Base-by-base conservation (phyloP, 2,329 filamentous ascomycete genomes). In the Microcyclosporella mali region DNA sequence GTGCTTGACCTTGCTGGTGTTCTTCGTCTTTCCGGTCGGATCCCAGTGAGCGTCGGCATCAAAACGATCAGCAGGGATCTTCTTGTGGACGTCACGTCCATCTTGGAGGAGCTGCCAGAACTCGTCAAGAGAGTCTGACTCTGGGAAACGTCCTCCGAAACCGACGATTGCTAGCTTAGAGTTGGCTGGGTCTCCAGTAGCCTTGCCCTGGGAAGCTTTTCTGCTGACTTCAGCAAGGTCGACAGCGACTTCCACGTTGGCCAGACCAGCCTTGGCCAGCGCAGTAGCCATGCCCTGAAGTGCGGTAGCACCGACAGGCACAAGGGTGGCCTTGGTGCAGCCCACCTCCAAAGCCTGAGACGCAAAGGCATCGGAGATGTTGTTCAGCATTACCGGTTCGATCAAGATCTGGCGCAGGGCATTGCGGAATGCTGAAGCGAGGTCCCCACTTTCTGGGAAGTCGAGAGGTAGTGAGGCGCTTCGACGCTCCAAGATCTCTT, bases 21-120 rank as follows among this genome's bases (percentile, higher is more conserved):
- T 67, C n/a, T 56, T 54, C 1, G 30, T 47, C 33, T 63, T 62
- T 1, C 62, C 62, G 1, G 55, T 57, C 2, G 61, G 52, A 43
- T 69, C 63, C 19, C 74, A 70, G 4, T 69, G 64, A 0, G 56
- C 53, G 2, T 60, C 42, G 1, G 58, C 30, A 40, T 69, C 58
- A 40, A 64, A 70, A 6, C 52, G 50, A 15, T 45, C 37, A 1
- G 41, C 46, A 8, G 54, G 54, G 4, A 55, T 46, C 19, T 44
- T 29, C 27, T 47, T 46, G 29, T 42, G 41, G 14, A 47, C 46
- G 25, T 55, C 52, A 11, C 47, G 18, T 12, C 50, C 50, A 12
- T 47, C 28, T 18, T 46, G 33, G 9, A 58, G 37, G 6, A 57
- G 18, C 15, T 58, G 39, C 53, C 55, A 59, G 37, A 59, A 55